Evolutionary conservation across 164 flowering plant genomes (phyloP), one percentile per base, ranked within the genome.

Genomic region (Echeveria elegans): DNA sequence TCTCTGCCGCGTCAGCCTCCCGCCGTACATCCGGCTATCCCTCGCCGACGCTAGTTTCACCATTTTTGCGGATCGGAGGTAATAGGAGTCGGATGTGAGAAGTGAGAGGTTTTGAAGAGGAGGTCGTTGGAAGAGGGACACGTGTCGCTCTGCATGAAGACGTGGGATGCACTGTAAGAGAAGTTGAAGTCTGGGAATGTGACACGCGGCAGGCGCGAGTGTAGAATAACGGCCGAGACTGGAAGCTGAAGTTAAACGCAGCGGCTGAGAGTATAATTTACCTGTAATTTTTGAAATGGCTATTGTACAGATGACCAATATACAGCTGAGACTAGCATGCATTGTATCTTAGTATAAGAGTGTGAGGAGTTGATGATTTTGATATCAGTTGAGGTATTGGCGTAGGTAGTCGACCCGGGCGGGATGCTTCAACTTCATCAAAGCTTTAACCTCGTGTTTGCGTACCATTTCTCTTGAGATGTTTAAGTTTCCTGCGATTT

Each of bases 341-440:
- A n/a, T n/a, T n/a, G n/a, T n/a, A n/a, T n/a, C n/a, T n/a, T n/a
- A n/a, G n/a, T n/a, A n/a, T n/a, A n/a, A n/a, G n/a, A n/a, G n/a
- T n/a, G n/a, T n/a, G n/a, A n/a, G n/a, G n/a, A n/a, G n/a, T n/a
- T n/a, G n/a, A n/a, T n/a, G n/a, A n/a, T n/a, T n/a, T 6, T 40
- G 45, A 40, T 63, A 60, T 86, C 71, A 87, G 69, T 70, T 76
- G 30, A 86, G 60, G 60, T 87, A 82, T 63, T 76, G 80, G 66
- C 90, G 90, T 70, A 93, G 92, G 75, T 88, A 93, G 69, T 90
- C 92, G 31, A 89, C 85, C 73, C 98, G 81, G 69, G 97, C 77
- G 14, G 96, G 96, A 77, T 89, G 95, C 83, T 94, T 90, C 69
- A 94, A 93, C 82, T 94, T 94, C 99, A 94, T 87, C 28, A 94